Evolutionary conservation across 2,329 filamentous ascomycete genomes (phyloP), one percentile per base, ranked within the genome.

Genomic region (Aspergillus sojae): DNA sequence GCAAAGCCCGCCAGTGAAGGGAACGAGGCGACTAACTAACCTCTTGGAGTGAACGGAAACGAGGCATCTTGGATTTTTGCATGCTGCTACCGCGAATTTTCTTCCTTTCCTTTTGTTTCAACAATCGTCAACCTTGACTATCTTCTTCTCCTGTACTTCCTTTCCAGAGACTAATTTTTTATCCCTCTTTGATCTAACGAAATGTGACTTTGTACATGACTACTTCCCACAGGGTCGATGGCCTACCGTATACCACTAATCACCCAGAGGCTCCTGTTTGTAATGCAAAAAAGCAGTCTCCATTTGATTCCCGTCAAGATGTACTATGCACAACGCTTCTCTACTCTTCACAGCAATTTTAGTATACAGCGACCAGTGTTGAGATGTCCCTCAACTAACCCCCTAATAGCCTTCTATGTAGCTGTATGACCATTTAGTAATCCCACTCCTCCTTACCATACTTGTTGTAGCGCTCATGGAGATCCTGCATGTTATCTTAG

Each of bases 401-500:
- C 41, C 46, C 50, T 53, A 61, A 65, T 56, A 65, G 50, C 62
- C 64, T 64, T 62, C 50, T 57, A 48, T 48, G 26, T 52, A 43
- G 62, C 58, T 62, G 54, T 66, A 62, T 62, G 36, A 61, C 62
- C 60, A 64, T 70, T 65, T 74, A 79, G 70, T 77, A 78, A 69
- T 79, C 77, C 68, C 74, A 98, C 72, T 93, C 94, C 72, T 98
- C 95, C 89, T 98, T 98, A 81, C 95, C 95, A 89, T 92, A 98
- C 87, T 99, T 99, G 91, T 99, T 99, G 89, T 91, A 98, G 84
- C 91, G 91, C 73, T 99, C 95, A 84, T 99, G 95, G 69, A 97
- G 88, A 75, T 90, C 86, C 92, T 96, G 74, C 16, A 48, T 34
- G 23, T n/a, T 34, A 30, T 23, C 16, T 61, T 30, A 61, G 65